phyloP scores from a whole-genome alignment of 352 stramenopile genomes.

The Nothophytophthora sp. region DNA sequence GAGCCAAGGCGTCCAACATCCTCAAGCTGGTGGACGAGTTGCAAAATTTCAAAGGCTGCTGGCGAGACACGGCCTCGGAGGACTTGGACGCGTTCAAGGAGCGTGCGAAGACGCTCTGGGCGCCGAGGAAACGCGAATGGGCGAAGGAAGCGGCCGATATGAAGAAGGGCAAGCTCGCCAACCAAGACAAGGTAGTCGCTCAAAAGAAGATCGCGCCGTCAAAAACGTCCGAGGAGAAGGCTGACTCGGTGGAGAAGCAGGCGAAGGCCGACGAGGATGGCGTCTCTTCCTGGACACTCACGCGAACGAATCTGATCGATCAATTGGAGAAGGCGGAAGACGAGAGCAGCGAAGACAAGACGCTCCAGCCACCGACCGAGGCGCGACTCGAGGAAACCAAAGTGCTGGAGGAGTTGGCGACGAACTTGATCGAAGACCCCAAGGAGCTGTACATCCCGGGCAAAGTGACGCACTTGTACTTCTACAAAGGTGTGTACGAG shows the following conservation, averaged over 20 bases:
- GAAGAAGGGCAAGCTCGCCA: constrained; percentile 45
- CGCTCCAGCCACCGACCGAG: constrained; percentile 30
- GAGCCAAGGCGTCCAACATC: constrained; percentile 84
- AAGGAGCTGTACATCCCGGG: constrained; percentile 82
- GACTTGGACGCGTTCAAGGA: constrained; percentile 84
- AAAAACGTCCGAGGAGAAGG: constrained; percentile 10
- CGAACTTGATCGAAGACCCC: constrained; percentile 54
- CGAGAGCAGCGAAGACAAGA: constrained; percentile 29
- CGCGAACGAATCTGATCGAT: constrained; percentile 75
- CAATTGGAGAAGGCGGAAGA: constrained; percentile 61
- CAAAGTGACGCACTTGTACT: constrained; percentile 79
- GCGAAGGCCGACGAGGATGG: constrained; percentile 29
- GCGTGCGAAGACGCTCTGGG: constrained; percentile 81
- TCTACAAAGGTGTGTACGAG: constrained; percentile 80
- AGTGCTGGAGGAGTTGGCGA: constrained; percentile 51
- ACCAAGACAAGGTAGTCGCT: constrained; percentile 6
- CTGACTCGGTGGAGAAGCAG: constrained; percentile 23
- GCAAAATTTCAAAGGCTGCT: constrained; percentile 82
- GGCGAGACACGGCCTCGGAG: constrained; percentile 77
- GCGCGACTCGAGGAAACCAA: constrained; percentile 54
- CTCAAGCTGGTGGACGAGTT: constrained; percentile 73
- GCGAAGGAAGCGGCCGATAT: constrained; percentile 64
- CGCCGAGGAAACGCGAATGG: constrained; percentile 81
- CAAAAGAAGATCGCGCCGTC: constrained; percentile 6
- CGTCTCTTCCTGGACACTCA: constrained; percentile 70